Conservation (phyloP, 768 basidiomycete species). For the Dioszegia crocea region DNA sequence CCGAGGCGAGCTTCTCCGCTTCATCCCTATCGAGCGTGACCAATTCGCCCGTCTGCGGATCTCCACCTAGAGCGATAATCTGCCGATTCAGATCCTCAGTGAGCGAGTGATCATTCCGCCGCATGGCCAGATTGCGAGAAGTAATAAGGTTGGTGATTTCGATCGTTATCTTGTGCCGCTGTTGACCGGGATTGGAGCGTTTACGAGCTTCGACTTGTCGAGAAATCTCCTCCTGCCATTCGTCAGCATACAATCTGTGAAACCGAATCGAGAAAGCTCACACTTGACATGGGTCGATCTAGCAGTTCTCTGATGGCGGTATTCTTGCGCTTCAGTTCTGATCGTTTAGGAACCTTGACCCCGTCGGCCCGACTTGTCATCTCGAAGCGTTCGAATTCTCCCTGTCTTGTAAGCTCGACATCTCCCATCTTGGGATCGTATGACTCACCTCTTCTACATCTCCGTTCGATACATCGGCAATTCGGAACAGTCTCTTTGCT, state of each 20-base stretch:
- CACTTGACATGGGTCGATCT: slow-evolving; percentile 73
- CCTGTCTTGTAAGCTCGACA: slow-evolving; percentile 4
- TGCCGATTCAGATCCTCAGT: slow-evolving; percentile 62
- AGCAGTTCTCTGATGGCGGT: slow-evolving; percentile 61
- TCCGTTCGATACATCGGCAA: slow-evolving; percentile 84
- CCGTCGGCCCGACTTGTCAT: slow-evolving; percentile 63
- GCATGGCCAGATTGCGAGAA: slow-evolving; percentile 67
- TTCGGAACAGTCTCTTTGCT: slow-evolving; percentile 59
- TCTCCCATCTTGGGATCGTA: neutral
- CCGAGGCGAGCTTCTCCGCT: slow-evolving; percentile 13
- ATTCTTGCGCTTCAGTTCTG: slow-evolving; percentile 60
- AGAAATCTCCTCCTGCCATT: slow-evolving; percentile 72
- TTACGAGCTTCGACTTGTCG: slow-evolving; percentile 61
- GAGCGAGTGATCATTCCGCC: slow-evolving; percentile 67
- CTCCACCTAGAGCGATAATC: slow-evolving; percentile 58
- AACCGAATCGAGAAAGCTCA: slow-evolving; percentile 48
- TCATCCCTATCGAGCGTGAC: slow-evolving; percentile 14
- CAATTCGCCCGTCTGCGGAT: slow-evolving; percentile 33
- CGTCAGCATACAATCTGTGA: neutral
- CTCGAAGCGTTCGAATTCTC: slow-evolving; percentile 52
- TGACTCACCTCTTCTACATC: slow-evolving; percentile 60
- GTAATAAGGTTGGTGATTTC: slow-evolving; percentile 56
- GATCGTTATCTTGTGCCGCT: slow-evolving; percentile 38
- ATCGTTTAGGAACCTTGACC: slow-evolving; percentile 62
- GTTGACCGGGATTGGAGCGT: slow-evolving; percentile 21